phyloP scores from a whole-genome alignment of 768 basidiomycete species.

The Tylopilus sp. region DNA sequence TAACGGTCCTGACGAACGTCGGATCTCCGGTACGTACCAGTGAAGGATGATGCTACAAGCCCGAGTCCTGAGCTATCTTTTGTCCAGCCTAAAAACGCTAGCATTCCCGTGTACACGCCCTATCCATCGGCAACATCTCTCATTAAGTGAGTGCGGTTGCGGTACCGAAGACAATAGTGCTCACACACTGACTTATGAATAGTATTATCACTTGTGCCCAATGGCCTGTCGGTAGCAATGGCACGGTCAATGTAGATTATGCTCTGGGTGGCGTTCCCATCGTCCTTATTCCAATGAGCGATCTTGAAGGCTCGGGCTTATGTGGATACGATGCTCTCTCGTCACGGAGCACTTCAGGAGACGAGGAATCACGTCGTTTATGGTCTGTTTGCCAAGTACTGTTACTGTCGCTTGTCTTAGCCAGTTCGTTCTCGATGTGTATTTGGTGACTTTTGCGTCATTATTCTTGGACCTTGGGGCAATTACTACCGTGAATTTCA shows the following conservation, averaged over 20 bases:
- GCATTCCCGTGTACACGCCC: conserved; percentile 56
- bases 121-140: conserved; percentile 46
- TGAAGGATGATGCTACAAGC: background rate
- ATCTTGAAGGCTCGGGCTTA: conserved; percentile 36
- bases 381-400: background rate
- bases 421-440: conserved; percentile 1
- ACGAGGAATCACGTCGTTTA: background rate
- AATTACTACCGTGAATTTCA: background rate
- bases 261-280: conserved; percentile 58
- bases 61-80: background rate
- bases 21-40: conserved; percentile 56
- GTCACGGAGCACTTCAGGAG: conserved; percentile 4
- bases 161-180: too few species aligned
- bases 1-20: conserved; percentile 65
- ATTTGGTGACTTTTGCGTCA: background rate
- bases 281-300: conserved; percentile 45
- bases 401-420: conserved; percentile 9
- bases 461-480: background rate
- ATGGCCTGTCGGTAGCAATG: conserved; percentile 64
- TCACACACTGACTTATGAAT: background rate
- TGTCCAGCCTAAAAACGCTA: conserved; percentile 51
- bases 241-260: conserved; percentile 61
- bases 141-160: conserved; percentile 47
- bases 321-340: conserved; percentile 26
- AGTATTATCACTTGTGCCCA: conserved; percentile 66